phyloP scores from a whole-genome alignment of 805 yeast genomes.

The Metschnikowia cerradonensis region DNA sequence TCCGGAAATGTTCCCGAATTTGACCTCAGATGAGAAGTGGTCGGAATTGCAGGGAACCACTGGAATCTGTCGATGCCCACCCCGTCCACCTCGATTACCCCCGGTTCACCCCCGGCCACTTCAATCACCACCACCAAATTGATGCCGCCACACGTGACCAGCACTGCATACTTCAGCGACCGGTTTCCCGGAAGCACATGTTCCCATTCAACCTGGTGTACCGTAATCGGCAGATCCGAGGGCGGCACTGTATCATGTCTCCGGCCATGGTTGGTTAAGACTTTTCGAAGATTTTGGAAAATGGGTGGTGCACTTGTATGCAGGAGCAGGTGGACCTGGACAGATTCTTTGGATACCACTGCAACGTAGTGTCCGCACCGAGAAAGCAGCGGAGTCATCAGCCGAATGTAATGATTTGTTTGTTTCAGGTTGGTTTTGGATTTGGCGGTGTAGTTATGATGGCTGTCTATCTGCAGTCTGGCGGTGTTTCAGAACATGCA shows the following conservation, averaged over 20 bases:
- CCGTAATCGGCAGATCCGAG: neutral
- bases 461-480: neutral
- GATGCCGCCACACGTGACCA: slow-evolving; percentile 16
- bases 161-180: slow-evolving; percentile 30
- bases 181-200: slow-evolving; percentile 2
- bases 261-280: neutral
- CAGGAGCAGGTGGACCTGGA: neutral
- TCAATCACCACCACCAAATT: slow-evolving; percentile 24
- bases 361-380: slow-evolving; percentile 23
- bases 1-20: too few species aligned
- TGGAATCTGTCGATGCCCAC: slow-evolving; percentile 30
- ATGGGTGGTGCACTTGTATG: neutral
- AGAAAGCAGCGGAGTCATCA: slow-evolving; percentile 10
- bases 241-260: neutral
- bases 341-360: slow-evolving; percentile 4
- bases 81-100: slow-evolving; percentile 26
- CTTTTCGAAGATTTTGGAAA: neutral
- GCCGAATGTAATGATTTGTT: neutral
- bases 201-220: slow-evolving; percentile 25
- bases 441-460: neutral
- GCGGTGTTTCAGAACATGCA: too few species aligned
- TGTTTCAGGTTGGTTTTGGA: neutral
- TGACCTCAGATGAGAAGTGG: too few species aligned
- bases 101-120: slow-evolving; percentile 22
- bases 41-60: slow-evolving; percentile 30